Conservation (phyloP, 495 filamentous ascomycete genomes). For the Penicillium argentinense region DNA sequence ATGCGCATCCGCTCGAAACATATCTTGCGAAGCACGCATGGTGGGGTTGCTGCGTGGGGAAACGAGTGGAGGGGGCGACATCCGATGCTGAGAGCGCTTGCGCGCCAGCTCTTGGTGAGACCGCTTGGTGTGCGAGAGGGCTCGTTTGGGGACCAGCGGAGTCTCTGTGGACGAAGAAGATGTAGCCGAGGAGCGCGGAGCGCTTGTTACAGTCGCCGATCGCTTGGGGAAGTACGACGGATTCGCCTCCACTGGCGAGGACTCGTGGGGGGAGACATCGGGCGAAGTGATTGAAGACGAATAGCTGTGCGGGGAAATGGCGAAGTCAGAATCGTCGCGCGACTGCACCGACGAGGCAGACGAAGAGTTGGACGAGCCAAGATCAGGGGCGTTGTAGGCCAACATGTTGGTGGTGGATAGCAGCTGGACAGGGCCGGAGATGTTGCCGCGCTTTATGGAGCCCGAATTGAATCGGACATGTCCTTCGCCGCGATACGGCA, state of each 20-base stretch:
- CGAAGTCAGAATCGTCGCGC: conserved; percentile 61
- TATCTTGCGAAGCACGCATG: conserved; percentile 41
- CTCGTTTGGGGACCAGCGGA: conserved; percentile 70
- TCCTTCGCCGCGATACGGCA: conserved; percentile 47
- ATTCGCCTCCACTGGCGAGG: conserved; percentile 66
- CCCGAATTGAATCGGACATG: conserved; percentile 48
- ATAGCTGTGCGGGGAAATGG: conserved; percentile 56
- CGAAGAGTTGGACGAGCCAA: conserved; percentile 56
- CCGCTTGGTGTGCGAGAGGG: conserved; percentile 82
- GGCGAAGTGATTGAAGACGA: conserved; percentile 66
- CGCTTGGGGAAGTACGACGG: conserved; percentile 71
- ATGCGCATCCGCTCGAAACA: conserved; percentile 46
- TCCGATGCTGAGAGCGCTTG: conserved; percentile 61
- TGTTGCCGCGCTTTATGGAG: conserved; percentile 60
- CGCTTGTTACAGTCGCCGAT: conserved; percentile 42
- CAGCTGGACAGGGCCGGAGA: conserved; percentile 83
- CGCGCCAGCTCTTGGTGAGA: conserved; percentile 65
- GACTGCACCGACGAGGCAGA: conserved; percentile 57
- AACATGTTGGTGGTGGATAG: conserved; percentile 96
- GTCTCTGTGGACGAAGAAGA: conserved; percentile 50
- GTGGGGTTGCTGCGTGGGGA: conserved; percentile 34
- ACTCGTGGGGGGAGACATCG: conserved; percentile 65
- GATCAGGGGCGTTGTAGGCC: conserved; percentile 86
- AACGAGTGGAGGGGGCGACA: conserved; percentile 42
- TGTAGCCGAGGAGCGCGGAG: conserved; percentile 42